Evolutionary conservation across 345 rosid genomes (phyloP), one percentile per base, ranked within the genome.

Genomic region (Rhizophora mangle): DNA sequence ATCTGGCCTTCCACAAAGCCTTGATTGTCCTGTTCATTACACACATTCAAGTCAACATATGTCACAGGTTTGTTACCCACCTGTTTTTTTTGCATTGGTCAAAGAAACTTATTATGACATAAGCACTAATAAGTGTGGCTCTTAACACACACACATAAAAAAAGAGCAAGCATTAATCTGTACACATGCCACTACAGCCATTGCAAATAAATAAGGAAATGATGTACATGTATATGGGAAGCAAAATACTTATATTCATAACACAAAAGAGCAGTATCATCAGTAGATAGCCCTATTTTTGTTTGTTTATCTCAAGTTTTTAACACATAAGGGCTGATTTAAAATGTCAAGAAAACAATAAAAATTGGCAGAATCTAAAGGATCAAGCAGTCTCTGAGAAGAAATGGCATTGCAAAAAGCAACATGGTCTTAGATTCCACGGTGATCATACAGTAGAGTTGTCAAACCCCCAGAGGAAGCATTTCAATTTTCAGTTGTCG

Each of bases 1-100:
- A 85, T 78, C 92, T 85, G 62, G 96, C 96, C 81, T 88, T 91
- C 96, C 99, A 91, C 39, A 95, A 82, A 71, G 97, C 99, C 96
- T 89, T 91, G 79, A 95, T 91, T 68, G 99, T 91, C 87, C 99
- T 95, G 67, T 58, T 68, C 71, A 72, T 6, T 3, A 37, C 5
- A 32, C 57, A 60, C 29, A 26, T 21, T 58, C 2, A 73, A 68
- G 57, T 68, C 21, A 62, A 61, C 27, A 32, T 18, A 21, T 51
- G 65, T 37, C 68, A 55, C 5, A 54, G 30, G 21, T 46, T 57
- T 55, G 9, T 30, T 4, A 30, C 58, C 29, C 30, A 11, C 10
- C 11, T 30, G 1, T 18, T 56, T 15, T 8, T 46, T 53, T n/a
- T 2, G 43, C 59, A 52, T 52, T 64, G 30, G 30, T 6, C 60